A percentile compares a stretch with the other conserved stretches of the same genome.
Conservation (phyloP, 1,284 basidiomycete species). For the Trichosporon ovoides region DNA sequence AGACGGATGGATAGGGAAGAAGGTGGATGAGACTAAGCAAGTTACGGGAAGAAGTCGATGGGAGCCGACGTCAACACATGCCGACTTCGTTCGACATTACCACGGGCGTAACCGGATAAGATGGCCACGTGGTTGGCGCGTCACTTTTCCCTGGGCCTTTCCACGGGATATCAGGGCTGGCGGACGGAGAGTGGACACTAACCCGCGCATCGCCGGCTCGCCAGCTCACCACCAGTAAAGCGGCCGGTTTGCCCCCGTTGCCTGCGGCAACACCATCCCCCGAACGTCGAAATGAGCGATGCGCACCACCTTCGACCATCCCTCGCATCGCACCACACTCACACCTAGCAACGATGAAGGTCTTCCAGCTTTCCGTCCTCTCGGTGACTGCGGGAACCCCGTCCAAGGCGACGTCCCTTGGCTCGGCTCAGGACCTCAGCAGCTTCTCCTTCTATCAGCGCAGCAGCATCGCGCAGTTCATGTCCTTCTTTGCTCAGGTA, state of each 20-base stretch:
- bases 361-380: conserved; percentile 53
- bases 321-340: conserved; percentile 7
- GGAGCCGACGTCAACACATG: conserved; percentile 1
- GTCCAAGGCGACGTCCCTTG: conserved; percentile 59
- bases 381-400: conserved; percentile 43
- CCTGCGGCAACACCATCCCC: background rate
- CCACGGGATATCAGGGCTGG: too few species aligned
- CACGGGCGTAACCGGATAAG: background rate
- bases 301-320: background rate
- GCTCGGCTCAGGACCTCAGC: conserved; percentile 73
- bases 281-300: background rate
- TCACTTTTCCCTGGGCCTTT: background rate
- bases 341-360: conserved; percentile 48
- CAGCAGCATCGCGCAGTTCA: conserved; percentile 91
- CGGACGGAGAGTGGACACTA: background rate
- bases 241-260: background rate
- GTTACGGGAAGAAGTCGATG: background rate
- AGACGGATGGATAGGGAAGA: background rate
- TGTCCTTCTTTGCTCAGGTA: conserved; percentile 83
- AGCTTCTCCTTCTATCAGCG: conserved; percentile 93
- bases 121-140: background rate
- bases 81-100: background rate
- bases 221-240: background rate
- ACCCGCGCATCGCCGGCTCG: too few species aligned
- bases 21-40: background rate